phyloP scores from a whole-genome alignment of 345 rosid genomes.

The Syzygium oleosum region DNA sequence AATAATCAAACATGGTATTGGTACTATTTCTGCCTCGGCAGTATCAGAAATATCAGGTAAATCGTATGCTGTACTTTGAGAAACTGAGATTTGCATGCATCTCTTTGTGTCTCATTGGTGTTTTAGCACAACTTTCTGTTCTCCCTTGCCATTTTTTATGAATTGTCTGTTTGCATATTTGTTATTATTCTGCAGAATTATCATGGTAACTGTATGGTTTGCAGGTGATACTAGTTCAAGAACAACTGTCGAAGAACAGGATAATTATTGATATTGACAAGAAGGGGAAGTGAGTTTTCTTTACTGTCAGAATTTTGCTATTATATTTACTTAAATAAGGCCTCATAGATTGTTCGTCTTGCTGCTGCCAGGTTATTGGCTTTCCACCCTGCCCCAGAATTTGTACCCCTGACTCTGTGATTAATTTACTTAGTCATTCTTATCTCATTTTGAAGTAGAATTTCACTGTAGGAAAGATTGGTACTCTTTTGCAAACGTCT shows the following conservation, averaged over 20 bases:
- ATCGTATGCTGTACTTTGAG: background rate
- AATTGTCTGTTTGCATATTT: background rate
- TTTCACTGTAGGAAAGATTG: background rate
- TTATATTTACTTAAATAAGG: background rate
- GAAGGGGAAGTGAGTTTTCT: slow-evolving; percentile 78
- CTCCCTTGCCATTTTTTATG: background rate
- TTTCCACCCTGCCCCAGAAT: background rate
- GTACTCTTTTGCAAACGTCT: background rate
- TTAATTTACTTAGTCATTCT: background rate
- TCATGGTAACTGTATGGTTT: background rate
- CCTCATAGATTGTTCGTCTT: background rate
- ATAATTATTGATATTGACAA: slow-evolving; percentile 81
- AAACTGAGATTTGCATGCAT: background rate
- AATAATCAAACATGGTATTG: background rate
- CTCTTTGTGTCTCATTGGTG: background rate
- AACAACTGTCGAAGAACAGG: slow-evolving; percentile 89
- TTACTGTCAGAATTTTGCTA: background rate
- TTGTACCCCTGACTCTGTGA: background rate
- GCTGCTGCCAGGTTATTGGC: background rate
- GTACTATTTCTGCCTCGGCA: background rate
- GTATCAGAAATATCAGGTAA: background rate
- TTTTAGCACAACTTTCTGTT: background rate
- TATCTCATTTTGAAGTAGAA: background rate
- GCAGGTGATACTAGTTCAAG: slow-evolving; percentile 82
- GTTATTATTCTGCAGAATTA: background rate